A percentile compares a stretch with the other conserved stretches of the same genome.
phyloP scores from a whole-genome alignment of 2,329 filamentous ascomycete genomes.

The Zymoseptoria crescenta region DNA sequence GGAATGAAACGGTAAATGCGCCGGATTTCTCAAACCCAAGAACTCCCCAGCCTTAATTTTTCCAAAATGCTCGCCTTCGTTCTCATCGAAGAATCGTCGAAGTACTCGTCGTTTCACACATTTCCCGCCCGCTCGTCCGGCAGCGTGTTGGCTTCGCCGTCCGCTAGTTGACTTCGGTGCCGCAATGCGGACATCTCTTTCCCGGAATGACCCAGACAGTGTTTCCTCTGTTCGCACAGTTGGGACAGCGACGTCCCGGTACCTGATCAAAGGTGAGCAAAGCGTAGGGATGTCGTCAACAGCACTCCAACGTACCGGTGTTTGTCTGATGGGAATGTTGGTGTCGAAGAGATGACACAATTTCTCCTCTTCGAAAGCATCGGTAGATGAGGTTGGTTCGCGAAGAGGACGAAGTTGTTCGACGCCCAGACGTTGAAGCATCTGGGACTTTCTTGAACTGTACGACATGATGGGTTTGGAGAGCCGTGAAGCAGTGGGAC shows the following conservation, averaged over 20 bases:
- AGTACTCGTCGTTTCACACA: not conserved
- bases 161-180: conserved; percentile 25
- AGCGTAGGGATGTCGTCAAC: not conserved
- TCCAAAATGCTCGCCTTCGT: not conserved
- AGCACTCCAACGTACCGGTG: conserved; percentile 10
- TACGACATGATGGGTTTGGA: conserved; percentile 18
- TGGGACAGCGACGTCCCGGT: conserved; percentile 26
- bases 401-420: conserved; percentile 22
- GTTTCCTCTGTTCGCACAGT: conserved; percentile 24
- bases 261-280: conserved; percentile 19
- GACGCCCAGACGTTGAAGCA: conserved; percentile 21
- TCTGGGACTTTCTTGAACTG: conserved; percentile 19
- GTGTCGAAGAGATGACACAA: conserved; percentile 4
- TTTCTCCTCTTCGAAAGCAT: not conserved
- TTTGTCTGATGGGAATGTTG: conserved; percentile 3
- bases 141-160: not conserved
- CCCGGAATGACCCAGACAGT: conserved; percentile 31
- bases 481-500: not conserved
- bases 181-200: conserved; percentile 29
- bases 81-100: not conserved
- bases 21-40: not conserved
- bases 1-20: not conserved
- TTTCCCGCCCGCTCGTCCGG: not conserved
- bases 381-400: conserved; percentile 1
- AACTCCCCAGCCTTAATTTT: not conserved